These are phyloP conservation scores for Cytospora piceae DNA, from an alignment of 2,329 filamentous ascomycete species.

Conservation along the genomic window DNA sequence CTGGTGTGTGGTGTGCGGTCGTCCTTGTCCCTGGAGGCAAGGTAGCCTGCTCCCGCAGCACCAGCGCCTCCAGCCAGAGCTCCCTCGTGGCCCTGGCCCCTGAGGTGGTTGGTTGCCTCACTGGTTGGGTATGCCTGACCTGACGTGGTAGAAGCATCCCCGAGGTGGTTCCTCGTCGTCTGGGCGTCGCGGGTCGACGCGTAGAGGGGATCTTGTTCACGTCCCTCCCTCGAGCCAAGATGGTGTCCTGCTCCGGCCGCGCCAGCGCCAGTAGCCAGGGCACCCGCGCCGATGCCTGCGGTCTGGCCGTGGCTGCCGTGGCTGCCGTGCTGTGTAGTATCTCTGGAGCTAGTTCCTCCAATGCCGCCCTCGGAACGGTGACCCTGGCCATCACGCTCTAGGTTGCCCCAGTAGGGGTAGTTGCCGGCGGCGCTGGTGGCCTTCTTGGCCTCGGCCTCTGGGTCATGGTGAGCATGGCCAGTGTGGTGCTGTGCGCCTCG, in stretches of 20 bases:
- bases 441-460: conserved; percentile 21
- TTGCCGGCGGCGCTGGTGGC: conserved; percentile 28
- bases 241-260: conserved; percentile 4
- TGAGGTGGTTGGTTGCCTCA: no score
- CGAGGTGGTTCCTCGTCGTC: background rate
- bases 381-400: conserved; percentile 9
- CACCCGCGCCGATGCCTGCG: conserved; percentile 11
- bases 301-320: background rate
- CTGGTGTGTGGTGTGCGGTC: background rate
- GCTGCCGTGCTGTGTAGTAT: background rate
- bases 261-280: conserved; percentile 3
- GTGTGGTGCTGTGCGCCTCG: conserved; percentile 16
- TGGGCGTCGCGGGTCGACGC: background rate
- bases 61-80: conserved; percentile 4
- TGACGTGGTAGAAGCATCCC: background rate
- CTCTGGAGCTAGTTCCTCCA: background rate
- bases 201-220: background rate
- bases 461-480: conserved; percentile 17
- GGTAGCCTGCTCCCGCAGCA: conserved; percentile 13
- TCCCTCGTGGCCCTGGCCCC: no score
- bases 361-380: background rate
- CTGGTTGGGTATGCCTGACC: background rate
- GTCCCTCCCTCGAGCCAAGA: background rate
- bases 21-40: conserved; percentile 10
- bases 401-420: conserved; percentile 29